Evolutionary conservation across 495 filamentous ascomycete species (phyloP), one percentile per base, ranked within the genome.

Genomic region (Talaromyces adpressus): DNA sequence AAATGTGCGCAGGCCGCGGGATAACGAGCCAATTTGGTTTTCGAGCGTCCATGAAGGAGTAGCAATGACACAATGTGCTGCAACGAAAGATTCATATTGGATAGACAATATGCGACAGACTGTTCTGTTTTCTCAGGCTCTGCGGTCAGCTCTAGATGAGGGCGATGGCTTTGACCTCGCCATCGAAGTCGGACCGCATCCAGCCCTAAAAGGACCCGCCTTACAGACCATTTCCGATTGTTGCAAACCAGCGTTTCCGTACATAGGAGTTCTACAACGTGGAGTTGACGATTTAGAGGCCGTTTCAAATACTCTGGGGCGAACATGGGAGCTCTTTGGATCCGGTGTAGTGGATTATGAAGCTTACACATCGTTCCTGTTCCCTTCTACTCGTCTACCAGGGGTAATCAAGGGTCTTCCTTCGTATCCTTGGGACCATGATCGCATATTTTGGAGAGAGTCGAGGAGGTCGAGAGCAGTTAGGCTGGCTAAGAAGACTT

Each of bases 111-210:
- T 87, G 80, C 68, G 75, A 11, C 66, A 75, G 5, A 68, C 78
- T 1, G 84, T 87, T 2, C 65, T 80, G 11, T 87, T 87, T 67
- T 64, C 66, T 18, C 73, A 82, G 47, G 85, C 84, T 16, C 54
- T 84, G 0, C 60, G 62, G 3, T 65, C 68, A 4, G 75, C 73
- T 1, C 22, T 81, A 0, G 63, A 64, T 1, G 63, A 64, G 16
- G 61, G 68, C 7, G 30, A 66, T 9, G 70, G 68, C 11, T 63
- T 75, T 53, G 23, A 27, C 71, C 63, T 65, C 29, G 71, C 60
- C 36, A 65, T 85, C 29, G 83, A 85, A 62, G 63, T 85, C 32
- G 82, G 82, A 2, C 83, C 83, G 0, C 82, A 84, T 61, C 68
- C 78, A 11, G 71, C 75, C 23, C 69, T 85, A 1, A 77, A 70